Evolutionary conservation across 345 rosid genomes (phyloP).

Genomic region (Salix purpurea): DNA sequence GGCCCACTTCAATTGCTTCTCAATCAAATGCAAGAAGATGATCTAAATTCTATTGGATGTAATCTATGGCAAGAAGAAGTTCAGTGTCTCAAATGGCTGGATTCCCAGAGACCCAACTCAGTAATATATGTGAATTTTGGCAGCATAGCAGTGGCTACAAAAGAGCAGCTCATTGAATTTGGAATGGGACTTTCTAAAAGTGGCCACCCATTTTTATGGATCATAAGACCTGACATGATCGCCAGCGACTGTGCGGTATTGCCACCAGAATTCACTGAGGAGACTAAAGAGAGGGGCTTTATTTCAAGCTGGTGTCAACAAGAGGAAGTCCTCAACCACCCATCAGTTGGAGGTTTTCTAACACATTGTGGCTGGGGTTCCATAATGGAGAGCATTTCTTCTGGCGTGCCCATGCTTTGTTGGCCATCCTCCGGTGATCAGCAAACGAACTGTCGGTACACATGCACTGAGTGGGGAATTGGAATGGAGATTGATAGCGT

Average conservation of each 20-base stretch:
- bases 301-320: not conserved
- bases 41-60: not conserved
- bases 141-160: constrained; percentile 6
- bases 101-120: constrained; percentile 4
- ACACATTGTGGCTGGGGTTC: constrained; percentile 5
- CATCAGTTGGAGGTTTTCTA: not conserved
- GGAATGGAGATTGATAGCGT: constrained; percentile 8
- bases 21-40: not conserved
- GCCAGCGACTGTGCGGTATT: not conserved
- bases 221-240: not conserved
- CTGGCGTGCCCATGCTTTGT: constrained; percentile 13
- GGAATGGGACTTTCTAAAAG: constrained; percentile 23
- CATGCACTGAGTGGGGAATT: constrained; percentile 16
- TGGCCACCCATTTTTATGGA: not conserved
- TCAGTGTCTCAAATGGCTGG: constrained; percentile 15
- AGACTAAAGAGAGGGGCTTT: not conserved
- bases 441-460: not conserved
- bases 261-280: not conserved
- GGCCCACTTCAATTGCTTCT: constrained; percentile 20
- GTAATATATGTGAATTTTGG: constrained; percentile 27
- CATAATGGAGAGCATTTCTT: constrained; percentile 11
- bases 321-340: not conserved
- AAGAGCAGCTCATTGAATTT: constrained; percentile 9
- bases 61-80: constrained; percentile 25
- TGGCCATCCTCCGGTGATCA: constrained; percentile 18